Evolutionary conservation across 805 yeast species (phyloP).

Genomic region (Kazachstania africana): DNA sequence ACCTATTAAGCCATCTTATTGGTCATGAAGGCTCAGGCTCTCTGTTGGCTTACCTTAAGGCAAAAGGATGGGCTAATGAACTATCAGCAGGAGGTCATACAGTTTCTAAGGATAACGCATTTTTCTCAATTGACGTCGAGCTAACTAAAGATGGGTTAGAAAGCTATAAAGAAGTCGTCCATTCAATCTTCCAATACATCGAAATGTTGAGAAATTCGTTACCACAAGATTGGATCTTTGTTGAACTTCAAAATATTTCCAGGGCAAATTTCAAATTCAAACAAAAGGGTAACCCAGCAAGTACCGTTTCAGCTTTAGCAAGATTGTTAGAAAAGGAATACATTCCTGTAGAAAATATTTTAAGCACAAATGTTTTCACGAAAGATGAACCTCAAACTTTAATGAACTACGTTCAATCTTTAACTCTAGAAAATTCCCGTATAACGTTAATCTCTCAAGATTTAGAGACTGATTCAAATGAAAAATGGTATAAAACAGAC

Average conservation of each 20-base stretch:
- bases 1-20: conserved; percentile 65
- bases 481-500: conserved; percentile 88
- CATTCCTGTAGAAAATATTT: conserved; percentile 54
- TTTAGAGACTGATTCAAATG: conserved; percentile 41
- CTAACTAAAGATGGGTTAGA: conserved; percentile 62
- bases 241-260: conserved; percentile 63
- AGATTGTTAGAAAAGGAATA: conserved; percentile 42
- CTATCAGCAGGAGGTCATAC: conserved; percentile 63
- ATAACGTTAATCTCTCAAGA: conserved; percentile 42
- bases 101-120: conserved; percentile 53
- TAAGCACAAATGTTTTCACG: conserved; percentile 45
- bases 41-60: conserved; percentile 55
- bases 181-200: conserved; percentile 60
- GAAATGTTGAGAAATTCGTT: conserved; percentile 42
- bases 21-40: conserved; percentile 95
- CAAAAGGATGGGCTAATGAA: conserved; percentile 67
- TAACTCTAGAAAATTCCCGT: conserved; percentile 52
- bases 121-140: conserved; percentile 61
- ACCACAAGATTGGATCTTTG: conserved; percentile 69
- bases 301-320: conserved; percentile 62
- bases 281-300: conserved; percentile 63
- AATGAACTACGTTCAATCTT: conserved; percentile 33
- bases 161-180: conserved; percentile 50
- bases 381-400: conserved; percentile 49
- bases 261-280: conserved; percentile 63